Evolutionary conservation across 2,329 filamentous ascomycete species (phyloP).

Genomic region (Cryphonectria parasitica): DNA sequence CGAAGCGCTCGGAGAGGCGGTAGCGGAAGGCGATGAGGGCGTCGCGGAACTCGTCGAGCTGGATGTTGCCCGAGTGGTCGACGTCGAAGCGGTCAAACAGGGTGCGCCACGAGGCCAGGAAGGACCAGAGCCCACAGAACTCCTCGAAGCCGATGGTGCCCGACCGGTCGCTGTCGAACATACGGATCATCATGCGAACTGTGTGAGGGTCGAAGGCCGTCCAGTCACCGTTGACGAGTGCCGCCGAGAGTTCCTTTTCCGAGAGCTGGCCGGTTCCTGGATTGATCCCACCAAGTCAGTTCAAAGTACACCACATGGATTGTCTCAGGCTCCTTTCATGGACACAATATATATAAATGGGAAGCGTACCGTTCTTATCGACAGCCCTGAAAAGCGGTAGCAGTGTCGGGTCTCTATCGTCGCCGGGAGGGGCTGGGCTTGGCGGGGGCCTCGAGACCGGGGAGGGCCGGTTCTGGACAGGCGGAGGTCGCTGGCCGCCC

Average conservation of each 20-base stretch:
- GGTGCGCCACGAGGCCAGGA: slow-evolving; percentile 89
- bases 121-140: slow-evolving; percentile 96
- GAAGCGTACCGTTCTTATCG: slow-evolving; percentile 73
- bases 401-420: slow-evolving; percentile 70
- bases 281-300: slow-evolving; percentile 24
- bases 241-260: slow-evolving; percentile 83
- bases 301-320: neutral
- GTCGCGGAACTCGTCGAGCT: slow-evolving; percentile 82
- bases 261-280: slow-evolving; percentile 78
- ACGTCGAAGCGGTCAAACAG: slow-evolving; percentile 95
- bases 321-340: neutral
- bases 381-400: slow-evolving; percentile 88
- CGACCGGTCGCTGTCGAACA: slow-evolving; percentile 93
- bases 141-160: slow-evolving; percentile 93
- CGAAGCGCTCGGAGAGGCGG: slow-evolving; percentile 80
- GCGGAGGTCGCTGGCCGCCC: slow-evolving; percentile 46
- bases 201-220: slow-evolving; percentile 90
- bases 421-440: slow-evolving; percentile 57
- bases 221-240: slow-evolving; percentile 96
- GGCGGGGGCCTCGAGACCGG: slow-evolving; percentile 66
- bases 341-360: no score
- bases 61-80: slow-evolving; percentile 86
- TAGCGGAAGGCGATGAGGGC: slow-evolving; percentile 94
- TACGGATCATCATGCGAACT: slow-evolving; percentile 98
- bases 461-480: slow-evolving; percentile 55